Evolutionary conservation across 306 rosid species (phyloP).

Genomic region (Cicer cuneatum): DNA sequence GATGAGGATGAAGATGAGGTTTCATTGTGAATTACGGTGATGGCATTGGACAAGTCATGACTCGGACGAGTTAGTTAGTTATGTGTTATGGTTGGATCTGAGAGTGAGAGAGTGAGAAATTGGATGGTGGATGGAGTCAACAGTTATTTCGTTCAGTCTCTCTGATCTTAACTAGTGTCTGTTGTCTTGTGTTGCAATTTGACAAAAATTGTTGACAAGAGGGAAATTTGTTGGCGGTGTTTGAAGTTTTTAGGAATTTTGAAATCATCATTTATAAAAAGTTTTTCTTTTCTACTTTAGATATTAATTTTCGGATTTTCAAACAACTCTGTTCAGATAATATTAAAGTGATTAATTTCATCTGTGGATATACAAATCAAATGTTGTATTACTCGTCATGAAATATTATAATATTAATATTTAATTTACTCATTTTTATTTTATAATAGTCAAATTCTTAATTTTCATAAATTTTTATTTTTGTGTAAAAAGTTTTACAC

Average conservation of each 20-base stretch:
- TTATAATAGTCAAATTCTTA: too few species aligned
- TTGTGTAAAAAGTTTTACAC: too few species aligned
- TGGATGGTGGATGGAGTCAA: neutral
- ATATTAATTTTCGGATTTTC: too few species aligned
- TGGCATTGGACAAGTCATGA: constrained; percentile 37
- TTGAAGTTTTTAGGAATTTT: constrained; percentile 29
- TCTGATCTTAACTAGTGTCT: neutral
- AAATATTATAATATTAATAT: too few species aligned
- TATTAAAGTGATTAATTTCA: too few species aligned
- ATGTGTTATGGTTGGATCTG: constrained; percentile 38
- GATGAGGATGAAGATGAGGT: constrained; percentile 45
- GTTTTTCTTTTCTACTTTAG: neutral
- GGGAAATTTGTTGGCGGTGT: constrained; percentile 8
- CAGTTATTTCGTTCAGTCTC: neutral
- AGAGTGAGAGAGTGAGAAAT: neutral
- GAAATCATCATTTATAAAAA: neutral
- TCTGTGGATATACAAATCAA: too few species aligned
- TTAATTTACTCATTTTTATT: too few species aligned
- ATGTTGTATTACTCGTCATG: too few species aligned
- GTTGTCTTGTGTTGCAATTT: too few species aligned
- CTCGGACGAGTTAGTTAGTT: constrained; percentile 30
- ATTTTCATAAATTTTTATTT: too few species aligned
- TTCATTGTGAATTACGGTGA: constrained; percentile 48
- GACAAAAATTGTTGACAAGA: neutral
- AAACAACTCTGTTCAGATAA: too few species aligned